Base-by-base conservation (phyloP, 2,329 filamentous ascomycete species). In the Xylariales sp. region DNA sequence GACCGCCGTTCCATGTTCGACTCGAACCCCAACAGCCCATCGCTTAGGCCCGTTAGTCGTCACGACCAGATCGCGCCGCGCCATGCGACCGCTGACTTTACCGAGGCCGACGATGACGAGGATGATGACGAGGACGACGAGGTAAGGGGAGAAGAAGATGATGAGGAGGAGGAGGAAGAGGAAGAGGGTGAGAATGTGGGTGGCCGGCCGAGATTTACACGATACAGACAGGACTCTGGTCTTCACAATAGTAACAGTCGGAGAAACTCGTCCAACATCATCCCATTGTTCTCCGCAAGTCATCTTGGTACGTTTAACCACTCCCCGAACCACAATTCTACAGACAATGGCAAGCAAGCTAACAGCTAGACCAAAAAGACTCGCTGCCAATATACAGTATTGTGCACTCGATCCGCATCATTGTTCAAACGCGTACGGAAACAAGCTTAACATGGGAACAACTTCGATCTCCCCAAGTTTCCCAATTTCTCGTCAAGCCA, bases 401-500 rank as follows among this genome's bases (percentile, higher is more conserved):
- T 49, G 95, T 90, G 19, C 91, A 96, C 62, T 81, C 87, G 21
- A 90, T 96, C 46, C 85, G 91, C 48, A 81, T 89, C 37, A 75
- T 96, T 40, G 82, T 97, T 43, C 78, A 87, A 48, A 75, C 87
- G 42, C 81, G 86, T 56, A 95, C 88, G 61, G 91, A 97, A 66
- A 96, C 90, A 2, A 91, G 88, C 0, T 67, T 97, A 35, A 84
- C 88, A 13, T 97, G 90, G 90, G 91, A 97, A 47, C 91, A 97
- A 60, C 72, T 97, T 45, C 81, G 90, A 46, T 95, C 89, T n/a
- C 91, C 91, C 4, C 91, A 97, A 59, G 84, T 97, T 40, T 95
- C 89, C 13, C 90, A 95, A 57, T 97, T 97, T 59, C 75, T 97
- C 24, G 78, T 96, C 56, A 96, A 96, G 68, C 91, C 91, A 3